Evolutionary conservation across 2,329 filamentous ascomycete species (phyloP), one percentile per base, ranked within the genome.

Genomic region (Chaetothyriales sp.): DNA sequence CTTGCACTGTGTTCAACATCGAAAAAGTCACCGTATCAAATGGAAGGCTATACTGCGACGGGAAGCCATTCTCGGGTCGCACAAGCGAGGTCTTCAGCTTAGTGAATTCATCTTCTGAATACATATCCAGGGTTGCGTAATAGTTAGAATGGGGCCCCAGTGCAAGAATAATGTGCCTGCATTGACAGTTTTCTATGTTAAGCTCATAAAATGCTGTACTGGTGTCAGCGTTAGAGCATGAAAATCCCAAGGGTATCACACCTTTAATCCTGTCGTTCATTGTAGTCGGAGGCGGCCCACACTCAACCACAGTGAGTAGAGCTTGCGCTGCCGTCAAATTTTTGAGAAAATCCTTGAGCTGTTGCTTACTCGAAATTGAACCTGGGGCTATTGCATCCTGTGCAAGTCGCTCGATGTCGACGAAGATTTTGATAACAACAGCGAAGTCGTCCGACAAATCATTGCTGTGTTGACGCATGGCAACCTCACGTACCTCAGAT

Each of bases 181-280:
- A 57, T 37, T 59, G 57, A 48, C 55, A 59, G 40, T 59, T 59
- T 49, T 59, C 57, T 25, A 59, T 48, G 43, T 52, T 53, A 22
- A 59, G 25, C 47, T 56, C 53, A 46, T 59, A 59, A 50, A 53
- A 53, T 43, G 56, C 56, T 58, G n/a, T n/a, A 18, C 9, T 8
- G 18, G 7, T 15, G 33, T 58, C 40, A 58, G 56, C 28, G 37
- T 15, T 25, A n/a, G 19, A 22, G 44, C 33, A 8, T 20, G 33
- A 33, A 19, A 7, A 43, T 9, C 18, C 13, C 5, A 19, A n/a
- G 33, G 22, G 2, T 37, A 7, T 20, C 52, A 44, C 33, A 57
- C 54, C 45, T 51, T 55, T 51, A 33, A 57, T 29, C 40, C 55
- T 57, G 9, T 33, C 47, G 47, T 51, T 52, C 2, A 53, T 52